Conservation (phyloP, 2,329 filamentous ascomycete species). For the Ophiostoma ulmi region DNA sequence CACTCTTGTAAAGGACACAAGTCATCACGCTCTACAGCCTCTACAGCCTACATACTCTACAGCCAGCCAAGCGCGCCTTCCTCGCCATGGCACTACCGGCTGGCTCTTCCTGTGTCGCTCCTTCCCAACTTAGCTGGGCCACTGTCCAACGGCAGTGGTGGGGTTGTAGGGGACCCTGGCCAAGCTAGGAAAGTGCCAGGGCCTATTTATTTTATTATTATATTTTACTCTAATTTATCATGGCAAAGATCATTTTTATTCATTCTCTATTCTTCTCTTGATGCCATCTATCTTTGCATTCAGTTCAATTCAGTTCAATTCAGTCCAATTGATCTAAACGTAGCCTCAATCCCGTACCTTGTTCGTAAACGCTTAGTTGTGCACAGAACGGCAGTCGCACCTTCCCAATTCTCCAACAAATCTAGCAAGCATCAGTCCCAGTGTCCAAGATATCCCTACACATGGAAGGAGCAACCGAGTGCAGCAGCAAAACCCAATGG, state of each 20-base stretch:
- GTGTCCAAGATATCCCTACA: not conserved
- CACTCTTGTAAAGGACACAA: not conserved
- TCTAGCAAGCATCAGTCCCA: not conserved
- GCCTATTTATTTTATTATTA: not conserved
- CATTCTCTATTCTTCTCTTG: not conserved
- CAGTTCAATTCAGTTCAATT: not conserved
- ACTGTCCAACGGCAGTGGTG: slow-evolving; percentile 10
- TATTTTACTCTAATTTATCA: not conserved
- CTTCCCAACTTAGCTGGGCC: slow-evolving; percentile 12
- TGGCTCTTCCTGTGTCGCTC: slow-evolving; percentile 9
- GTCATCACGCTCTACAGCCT: not conserved
- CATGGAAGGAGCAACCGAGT: slow-evolving; percentile 11
- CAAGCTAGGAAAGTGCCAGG: slow-evolving; percentile 17
- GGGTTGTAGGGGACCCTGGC: slow-evolving; percentile 18
- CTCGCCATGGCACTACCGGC: not conserved
- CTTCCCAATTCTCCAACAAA: slow-evolving; percentile 3
- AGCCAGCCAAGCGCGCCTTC: not conserved
- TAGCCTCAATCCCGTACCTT: not conserved
- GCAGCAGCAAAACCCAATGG: not conserved
- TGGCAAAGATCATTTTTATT: not conserved
- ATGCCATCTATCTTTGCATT: slow-evolving; percentile 10
- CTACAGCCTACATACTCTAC: not conserved
- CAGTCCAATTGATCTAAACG: too few relatives aligned
- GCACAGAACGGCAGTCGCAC: slow-evolving; percentile 1
- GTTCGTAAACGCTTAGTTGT: not conserved